Conservation (phyloP, 140 eudicot genomes). For the Erigeron philadelphicus region DNA sequence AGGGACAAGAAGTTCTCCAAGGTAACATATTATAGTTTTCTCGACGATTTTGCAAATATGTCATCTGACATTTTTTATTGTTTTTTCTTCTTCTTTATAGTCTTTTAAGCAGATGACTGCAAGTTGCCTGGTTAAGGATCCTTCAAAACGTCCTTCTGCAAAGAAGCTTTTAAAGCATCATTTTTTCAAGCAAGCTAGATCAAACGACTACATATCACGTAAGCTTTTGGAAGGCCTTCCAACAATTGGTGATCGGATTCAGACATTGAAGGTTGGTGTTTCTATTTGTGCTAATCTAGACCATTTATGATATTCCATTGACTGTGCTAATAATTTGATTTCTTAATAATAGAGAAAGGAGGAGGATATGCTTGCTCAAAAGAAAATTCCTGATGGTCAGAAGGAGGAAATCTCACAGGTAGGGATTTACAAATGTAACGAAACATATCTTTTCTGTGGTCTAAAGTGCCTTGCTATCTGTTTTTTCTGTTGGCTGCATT, state of each 20-base stretch:
- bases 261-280: slow-evolving; percentile 59
- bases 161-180: slow-evolving; percentile 61
- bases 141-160: slow-evolving; percentile 61
- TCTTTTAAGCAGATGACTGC: slow-evolving; percentile 73
- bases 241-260: slow-evolving; percentile 80
- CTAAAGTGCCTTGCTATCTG: too few species aligned
- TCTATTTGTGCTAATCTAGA: not conserved
- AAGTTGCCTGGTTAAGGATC: slow-evolving; percentile 72
- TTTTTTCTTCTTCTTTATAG: slow-evolving; percentile 23
- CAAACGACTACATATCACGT: slow-evolving; percentile 50
- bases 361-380: slow-evolving; percentile 96
- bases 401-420: slow-evolving; percentile 99
- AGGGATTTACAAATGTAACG: slow-evolving; percentile 25
- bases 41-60: slow-evolving; percentile 7
- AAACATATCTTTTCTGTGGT: not conserved
- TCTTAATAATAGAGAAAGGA: slow-evolving; percentile 61
- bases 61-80: slow-evolving; percentile 13
- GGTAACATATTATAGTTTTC: slow-evolving; percentile 23
- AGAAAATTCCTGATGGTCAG: slow-evolving; percentile 90
- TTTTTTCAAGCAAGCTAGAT: slow-evolving; percentile 62
- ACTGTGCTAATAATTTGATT: slow-evolving; percentile 17
- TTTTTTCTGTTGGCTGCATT: too few species aligned
- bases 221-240: slow-evolving; percentile 70
- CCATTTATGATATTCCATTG: slow-evolving; percentile 11
- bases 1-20: slow-evolving; percentile 66